Base-by-base conservation (phyloP, 2,329 filamentous ascomycete species). In the Lecanosticta acicola region DNA sequence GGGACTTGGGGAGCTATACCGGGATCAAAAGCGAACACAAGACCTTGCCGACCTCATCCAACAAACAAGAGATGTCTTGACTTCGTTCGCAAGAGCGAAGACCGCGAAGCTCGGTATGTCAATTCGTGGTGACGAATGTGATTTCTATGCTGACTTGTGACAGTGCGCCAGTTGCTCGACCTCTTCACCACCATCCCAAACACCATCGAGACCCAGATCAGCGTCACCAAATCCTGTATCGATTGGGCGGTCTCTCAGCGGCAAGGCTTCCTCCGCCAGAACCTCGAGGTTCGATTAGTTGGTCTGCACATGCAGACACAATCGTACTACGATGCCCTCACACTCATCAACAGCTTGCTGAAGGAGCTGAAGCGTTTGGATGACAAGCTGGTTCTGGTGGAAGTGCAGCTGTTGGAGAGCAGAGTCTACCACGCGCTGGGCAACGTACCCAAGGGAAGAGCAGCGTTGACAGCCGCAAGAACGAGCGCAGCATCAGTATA, bases 161-260 rank as follows among this genome's bases (percentile, higher is more conserved):
- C 11, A 44, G 35, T 21, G 3, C 20, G 39, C 26, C 89, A 96
- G 72, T 82, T 98, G 19, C 85, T 98, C 68, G 93, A 98, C 69
- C 83, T 96, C 68, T 93, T 97, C 76, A 82, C 86, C 61, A 80
- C 85, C 63, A 96, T 97, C 60, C 93, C 94, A 62, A 85, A 96
- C 71, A 93, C 88, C 60, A 85, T 85, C 74, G 93, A 98, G 67
- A 87, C 84, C 66, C 93, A 98, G 74, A 89, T 95, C 68, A 75
- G 83, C 67, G 88, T 96, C 61, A 98, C 93, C 64, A 95, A 95
- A 72, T 95, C 93, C 71, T 97, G 89, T 75, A 98, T 98, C 81
- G 91, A 97, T 73, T 98, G 93, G 93, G 93, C 93, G 39, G 87
- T 91, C 44, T 86, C 87, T 42, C 89, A 97, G 74, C 86, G 90